These are phyloP conservation scores for Thinopyrum elongatum DNA, from an alignment of 176 grass and related monocot genomes.

Conservation along the genomic window DNA sequence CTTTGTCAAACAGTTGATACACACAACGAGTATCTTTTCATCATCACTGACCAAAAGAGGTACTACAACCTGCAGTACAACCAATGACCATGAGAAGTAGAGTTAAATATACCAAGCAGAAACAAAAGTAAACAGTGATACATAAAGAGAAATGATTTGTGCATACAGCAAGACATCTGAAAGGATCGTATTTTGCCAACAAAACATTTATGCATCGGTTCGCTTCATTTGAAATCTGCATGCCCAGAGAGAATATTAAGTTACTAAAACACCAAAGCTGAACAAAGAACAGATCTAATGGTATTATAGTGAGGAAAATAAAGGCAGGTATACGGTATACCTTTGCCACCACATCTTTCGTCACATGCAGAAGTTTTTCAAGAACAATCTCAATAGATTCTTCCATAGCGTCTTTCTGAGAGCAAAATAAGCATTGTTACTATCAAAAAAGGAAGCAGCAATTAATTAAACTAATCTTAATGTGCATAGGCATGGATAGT, in stretches of 20 bases:
- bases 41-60: constrained; percentile 92
- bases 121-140: not conserved
- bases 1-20: constrained; percentile 99
- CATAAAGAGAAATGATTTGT: constrained; percentile 19
- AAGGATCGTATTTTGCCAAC: constrained; percentile 79
- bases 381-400: constrained; percentile 95
- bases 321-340: constrained; percentile 52
- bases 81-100: constrained; percentile 31
- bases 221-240: constrained; percentile 93
- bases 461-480: constrained; percentile 31
- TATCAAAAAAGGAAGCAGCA: not conserved
- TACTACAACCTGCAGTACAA: constrained; percentile 70
- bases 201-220: constrained; percentile 78
- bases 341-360: constrained; percentile 77
- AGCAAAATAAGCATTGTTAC: constrained; percentile 43
- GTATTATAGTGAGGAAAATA: constrained; percentile 1
- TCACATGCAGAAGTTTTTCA: constrained; percentile 90
- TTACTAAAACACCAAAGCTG: not conserved
- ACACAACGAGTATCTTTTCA: constrained; percentile 95
- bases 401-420: constrained; percentile 87
- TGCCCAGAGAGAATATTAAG: constrained; percentile 36
- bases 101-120: constrained; percentile 23
- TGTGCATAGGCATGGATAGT: constrained; percentile 25
- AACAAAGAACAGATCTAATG: not conserved
- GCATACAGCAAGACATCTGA: constrained; percentile 87